Evolutionary conservation across 2,329 filamentous ascomycete species (phyloP).

Genomic region (Polychaeton citri): DNA sequence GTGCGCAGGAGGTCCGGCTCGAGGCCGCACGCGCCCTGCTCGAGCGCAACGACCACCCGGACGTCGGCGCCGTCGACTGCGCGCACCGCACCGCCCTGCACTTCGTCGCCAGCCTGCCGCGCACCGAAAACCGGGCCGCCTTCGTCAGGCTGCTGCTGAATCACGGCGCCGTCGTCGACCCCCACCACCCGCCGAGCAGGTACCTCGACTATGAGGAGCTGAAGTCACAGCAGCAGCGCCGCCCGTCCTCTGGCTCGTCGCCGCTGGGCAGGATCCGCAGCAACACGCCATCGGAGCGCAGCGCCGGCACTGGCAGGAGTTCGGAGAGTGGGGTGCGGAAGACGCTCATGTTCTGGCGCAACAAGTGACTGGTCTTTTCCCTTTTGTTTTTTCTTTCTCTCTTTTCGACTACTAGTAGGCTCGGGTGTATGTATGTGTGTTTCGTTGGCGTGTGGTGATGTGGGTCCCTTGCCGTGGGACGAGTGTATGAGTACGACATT

Average conservation of each 20-base stretch:
- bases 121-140: constrained; percentile 4
- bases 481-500: too few relatives aligned
- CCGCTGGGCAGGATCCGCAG: too few relatives aligned
- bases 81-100: constrained; percentile 7
- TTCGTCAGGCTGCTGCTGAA: constrained; percentile 8
- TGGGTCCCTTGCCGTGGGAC: too few relatives aligned
- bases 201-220: constrained; percentile 5
- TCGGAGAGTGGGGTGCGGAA: neutral
- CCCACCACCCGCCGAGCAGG: constrained; percentile 2
- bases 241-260: too few relatives aligned
- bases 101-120: constrained; percentile 7
- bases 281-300: neutral
- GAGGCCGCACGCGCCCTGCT: constrained; percentile 7
- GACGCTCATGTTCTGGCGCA: too few relatives aligned
- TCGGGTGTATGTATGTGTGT: too few relatives aligned
- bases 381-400: too few relatives aligned
- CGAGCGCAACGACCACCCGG: constrained; percentile 4
- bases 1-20: constrained; percentile 6
- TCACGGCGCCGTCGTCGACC: constrained; percentile 6
- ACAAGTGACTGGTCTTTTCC: too few relatives aligned
- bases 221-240: too few relatives aligned
- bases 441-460: too few relatives aligned
- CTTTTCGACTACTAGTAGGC: too few relatives aligned
- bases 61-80: constrained; percentile 9
- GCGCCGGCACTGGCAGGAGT: neutral